Conservation (phyloP, 2,329 filamentous ascomycete genomes). For the Fonsecaea nubica region DNA sequence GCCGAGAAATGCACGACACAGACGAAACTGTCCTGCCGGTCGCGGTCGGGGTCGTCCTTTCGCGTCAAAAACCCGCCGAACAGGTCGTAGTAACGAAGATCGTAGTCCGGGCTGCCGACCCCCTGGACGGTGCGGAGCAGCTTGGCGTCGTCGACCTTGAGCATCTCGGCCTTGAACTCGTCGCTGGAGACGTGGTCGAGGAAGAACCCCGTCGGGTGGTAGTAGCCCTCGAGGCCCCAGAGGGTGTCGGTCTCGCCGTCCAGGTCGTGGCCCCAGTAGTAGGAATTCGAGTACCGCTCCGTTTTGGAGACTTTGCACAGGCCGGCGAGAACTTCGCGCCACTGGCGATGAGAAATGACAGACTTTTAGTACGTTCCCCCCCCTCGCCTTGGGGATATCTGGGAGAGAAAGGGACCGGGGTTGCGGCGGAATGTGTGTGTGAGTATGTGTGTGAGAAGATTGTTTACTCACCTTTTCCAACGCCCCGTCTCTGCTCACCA, state of each 20-base stretch:
- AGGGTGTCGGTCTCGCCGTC: slow-evolving; percentile 22
- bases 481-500: too few species aligned
- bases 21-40: slow-evolving; percentile 23
- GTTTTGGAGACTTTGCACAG: slow-evolving; percentile 19
- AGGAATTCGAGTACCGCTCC: slow-evolving; percentile 20
- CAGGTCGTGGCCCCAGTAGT: slow-evolving; percentile 23
- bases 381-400: too few species aligned
- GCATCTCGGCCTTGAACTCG: slow-evolving; percentile 42
- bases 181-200: slow-evolving; percentile 12
- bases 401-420: too few species aligned
- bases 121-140: slow-evolving; percentile 25
- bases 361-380: too few species aligned
- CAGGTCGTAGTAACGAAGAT: slow-evolving; percentile 25
- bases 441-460: too few species aligned
- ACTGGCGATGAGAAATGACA: neutral
- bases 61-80: slow-evolving; percentile 17
- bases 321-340: slow-evolving; percentile 2
- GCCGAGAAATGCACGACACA: slow-evolving; percentile 23
- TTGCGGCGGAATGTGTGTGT: too few species aligned
- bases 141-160: slow-evolving; percentile 30
- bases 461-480: too few species aligned
- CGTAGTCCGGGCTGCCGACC: slow-evolving; percentile 25
- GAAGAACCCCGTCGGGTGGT: slow-evolving; percentile 19
- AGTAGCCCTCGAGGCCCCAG: slow-evolving; percentile 23
- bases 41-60: slow-evolving; percentile 13